Evolutionary conservation across 177 flowering plant species (phyloP).

Genomic region (Vitis hybrid): DNA sequence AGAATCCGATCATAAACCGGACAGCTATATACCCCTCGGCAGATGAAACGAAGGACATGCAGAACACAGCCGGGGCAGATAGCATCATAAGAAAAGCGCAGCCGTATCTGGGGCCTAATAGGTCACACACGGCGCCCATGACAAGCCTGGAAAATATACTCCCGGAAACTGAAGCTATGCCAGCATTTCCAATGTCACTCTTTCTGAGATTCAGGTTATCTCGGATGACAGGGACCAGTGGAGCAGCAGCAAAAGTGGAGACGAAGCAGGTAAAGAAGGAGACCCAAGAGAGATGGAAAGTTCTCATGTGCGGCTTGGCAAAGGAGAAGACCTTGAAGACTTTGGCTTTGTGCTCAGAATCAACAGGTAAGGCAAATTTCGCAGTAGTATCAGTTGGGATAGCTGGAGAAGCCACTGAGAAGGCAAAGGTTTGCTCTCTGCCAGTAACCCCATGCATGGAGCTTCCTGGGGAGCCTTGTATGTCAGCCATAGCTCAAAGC

Average conservation of each 20-base stretch:
- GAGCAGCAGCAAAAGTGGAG: constrained; percentile 83
- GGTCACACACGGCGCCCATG: constrained; percentile 78
- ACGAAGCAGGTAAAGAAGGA: constrained; percentile 77
- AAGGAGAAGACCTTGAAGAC: constrained; percentile 61
- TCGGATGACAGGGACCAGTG: constrained; percentile 76
- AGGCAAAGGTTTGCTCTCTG: constrained; percentile 37
- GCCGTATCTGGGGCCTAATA: constrained; percentile 67
- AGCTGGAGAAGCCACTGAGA: constrained; percentile 27
- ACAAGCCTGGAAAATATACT: constrained; percentile 67
- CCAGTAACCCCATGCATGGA: constrained; percentile 41
- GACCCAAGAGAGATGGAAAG: constrained; percentile 82
- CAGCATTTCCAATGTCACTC: constrained; percentile 65
- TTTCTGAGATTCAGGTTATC: constrained; percentile 73
- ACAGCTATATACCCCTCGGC: constrained; percentile 56
- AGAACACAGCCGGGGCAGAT: constrained; percentile 62
- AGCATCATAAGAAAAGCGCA: constrained; percentile 65
- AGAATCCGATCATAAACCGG: constrained; percentile 81
- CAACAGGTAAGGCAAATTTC: constrained; percentile 38
- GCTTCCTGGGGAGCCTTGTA: no score
- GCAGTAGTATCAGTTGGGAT: constrained; percentile 24
- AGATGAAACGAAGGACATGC: constrained; percentile 48
- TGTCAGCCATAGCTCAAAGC: no score
- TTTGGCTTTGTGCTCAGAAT: constrained; percentile 78
- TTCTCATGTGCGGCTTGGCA: constrained; percentile 75
- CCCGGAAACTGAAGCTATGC: constrained; percentile 80